Conservation (phyloP, 352 stramenopile genomes). For the Phytophthora tentaculata region DNA sequence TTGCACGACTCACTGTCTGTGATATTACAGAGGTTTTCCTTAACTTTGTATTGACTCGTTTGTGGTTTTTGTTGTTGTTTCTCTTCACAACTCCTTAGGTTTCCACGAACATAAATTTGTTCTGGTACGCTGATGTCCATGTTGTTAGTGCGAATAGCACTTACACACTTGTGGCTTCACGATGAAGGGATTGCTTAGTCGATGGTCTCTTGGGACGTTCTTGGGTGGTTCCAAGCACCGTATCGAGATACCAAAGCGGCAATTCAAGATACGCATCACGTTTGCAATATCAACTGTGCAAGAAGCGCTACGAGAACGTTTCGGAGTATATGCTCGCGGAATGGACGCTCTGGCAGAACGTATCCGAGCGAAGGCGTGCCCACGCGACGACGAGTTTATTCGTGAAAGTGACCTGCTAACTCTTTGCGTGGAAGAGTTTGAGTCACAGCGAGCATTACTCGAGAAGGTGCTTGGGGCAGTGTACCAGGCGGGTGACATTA, state of each 20-base stretch:
- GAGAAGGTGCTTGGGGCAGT: conserved; percentile 77
- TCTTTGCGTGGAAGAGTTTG: conserved; percentile 71
- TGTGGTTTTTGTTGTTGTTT: conserved; percentile 12
- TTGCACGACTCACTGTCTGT: conserved; percentile 1
- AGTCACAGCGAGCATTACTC: conserved; percentile 50
- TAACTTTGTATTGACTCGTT: conserved; percentile 24
- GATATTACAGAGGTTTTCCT: conserved; percentile 17
- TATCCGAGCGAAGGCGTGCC: conserved; percentile 46
- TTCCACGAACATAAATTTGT: conserved; percentile 84
- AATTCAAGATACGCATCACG: conserved; percentile 69
- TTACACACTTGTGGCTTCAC: neutral
- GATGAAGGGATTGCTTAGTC: conserved; percentile 54
- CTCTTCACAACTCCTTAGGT: conserved; percentile 46
- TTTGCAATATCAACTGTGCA: conserved; percentile 59
- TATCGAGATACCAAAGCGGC: conserved; percentile 52
- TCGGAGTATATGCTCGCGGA: conserved; percentile 68
- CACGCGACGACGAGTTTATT: conserved; percentile 65
- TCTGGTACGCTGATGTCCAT: conserved; percentile 36
- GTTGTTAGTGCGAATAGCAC: neutral
- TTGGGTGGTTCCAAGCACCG: conserved; percentile 57
- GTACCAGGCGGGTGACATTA: conserved; percentile 71
- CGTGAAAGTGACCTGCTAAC: conserved; percentile 64
- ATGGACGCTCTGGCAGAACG: conserved; percentile 51
- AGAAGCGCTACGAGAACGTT: conserved; percentile 63
- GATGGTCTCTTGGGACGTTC: conserved; percentile 69